These are phyloP conservation scores for Opeltia flavorubescens DNA, from an alignment of 495 filamentous ascomycete genomes.

Conservation along the genomic window DNA sequence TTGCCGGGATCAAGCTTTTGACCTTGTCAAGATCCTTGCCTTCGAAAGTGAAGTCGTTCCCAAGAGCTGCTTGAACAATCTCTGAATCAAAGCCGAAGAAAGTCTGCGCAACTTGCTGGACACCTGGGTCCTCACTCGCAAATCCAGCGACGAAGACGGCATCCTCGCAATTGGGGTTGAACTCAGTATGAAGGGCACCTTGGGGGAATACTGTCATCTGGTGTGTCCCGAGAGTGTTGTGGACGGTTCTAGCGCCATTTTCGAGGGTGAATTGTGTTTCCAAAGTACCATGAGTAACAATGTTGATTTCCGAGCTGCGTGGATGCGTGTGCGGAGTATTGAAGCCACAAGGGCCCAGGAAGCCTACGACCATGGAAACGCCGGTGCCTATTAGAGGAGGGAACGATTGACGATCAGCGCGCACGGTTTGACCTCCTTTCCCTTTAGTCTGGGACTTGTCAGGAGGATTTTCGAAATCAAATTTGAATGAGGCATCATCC, in stretches of 20 bases:
- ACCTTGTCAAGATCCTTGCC: conserved; percentile 32
- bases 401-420: conserved; percentile 25
- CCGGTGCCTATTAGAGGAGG: conserved; percentile 26
- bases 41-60: conserved; percentile 25
- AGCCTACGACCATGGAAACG: conserved; percentile 23
- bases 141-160: conserved; percentile 36
- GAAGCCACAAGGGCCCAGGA: conserved; percentile 31
- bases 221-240: conserved; percentile 21
- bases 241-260: conserved; percentile 29
- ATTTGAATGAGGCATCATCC: conserved; percentile 21
- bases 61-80: conserved; percentile 29
- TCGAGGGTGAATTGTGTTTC: conserved; percentile 35
- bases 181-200: conserved; percentile 38
- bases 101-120: conserved; percentile 30
- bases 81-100: conserved; percentile 32
- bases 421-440: conserved; percentile 24
- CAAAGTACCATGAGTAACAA: conserved; percentile 29
- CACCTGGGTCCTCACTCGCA: conserved; percentile 34
- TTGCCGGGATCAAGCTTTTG: conserved; percentile 27
- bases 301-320: conserved; percentile 27
- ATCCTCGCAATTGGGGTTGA: conserved; percentile 35
- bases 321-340: conserved; percentile 35
- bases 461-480: conserved; percentile 24
- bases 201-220: conserved; percentile 34
- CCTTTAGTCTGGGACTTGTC: conserved; percentile 11